Evolutionary conservation across 176 grass and related monocot species (phyloP), one percentile per base, ranked within the genome.

Genomic region (Stipa capillata): DNA sequence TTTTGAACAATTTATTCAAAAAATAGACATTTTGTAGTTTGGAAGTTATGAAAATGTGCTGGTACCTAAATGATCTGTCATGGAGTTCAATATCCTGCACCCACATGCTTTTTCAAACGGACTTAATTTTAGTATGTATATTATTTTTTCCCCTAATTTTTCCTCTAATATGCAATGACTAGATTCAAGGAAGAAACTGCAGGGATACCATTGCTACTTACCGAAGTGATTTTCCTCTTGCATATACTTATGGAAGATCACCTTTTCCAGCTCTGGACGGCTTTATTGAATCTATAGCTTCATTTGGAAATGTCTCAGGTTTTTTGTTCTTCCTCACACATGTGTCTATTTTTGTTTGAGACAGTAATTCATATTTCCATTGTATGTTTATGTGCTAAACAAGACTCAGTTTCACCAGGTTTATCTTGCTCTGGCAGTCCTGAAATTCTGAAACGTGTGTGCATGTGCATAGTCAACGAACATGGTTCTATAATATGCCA

Each of bases 231-330:
- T 92, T 94, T 75, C 67, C 83, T 70, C 66, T 15, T 51, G 80
- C 79, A 67, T 83, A 78, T 56, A 87, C 55, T 36, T 83, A 82
- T 49, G 89, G 92, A 37, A 94, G 75, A 90, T 97, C 92, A 58
- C 95, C 95, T 25, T 97, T 94, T 89, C 89, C 92, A 87, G 92
- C 89, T 87, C 61, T 94, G 71, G 95, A 97, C 76, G 81, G 42
- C 44, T 97, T 97, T 85, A 85, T 94, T 72, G 89, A 97, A 87
- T 92, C 83, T 60, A 92, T 97, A 31, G 95, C 87, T 67, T 97
- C 95, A 29, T 85, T 76, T 60, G 89, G 85, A 87, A 90, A 82
- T 88, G 77, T 83, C 83, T 89, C 85, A 92, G 93, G 92, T 96
- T 52, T n/a, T 69, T 43, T 4, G 20, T 43, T 43, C 68, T 52